phyloP scores from a whole-genome alignment of 768 basidiomycete species.

The Russula virescens region DNA sequence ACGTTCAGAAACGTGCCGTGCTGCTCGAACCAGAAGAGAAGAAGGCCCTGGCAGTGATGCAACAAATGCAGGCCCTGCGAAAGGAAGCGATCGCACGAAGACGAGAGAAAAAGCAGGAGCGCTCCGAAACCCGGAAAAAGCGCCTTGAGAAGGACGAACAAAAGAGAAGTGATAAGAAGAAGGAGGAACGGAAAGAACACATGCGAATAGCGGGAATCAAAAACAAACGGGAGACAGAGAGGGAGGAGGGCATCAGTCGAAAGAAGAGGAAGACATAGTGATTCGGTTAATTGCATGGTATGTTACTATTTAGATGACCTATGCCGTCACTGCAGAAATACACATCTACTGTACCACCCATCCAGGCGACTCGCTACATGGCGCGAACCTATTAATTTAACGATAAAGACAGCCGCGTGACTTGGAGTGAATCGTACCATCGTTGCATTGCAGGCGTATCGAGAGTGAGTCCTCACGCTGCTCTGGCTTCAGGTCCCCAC shows the following conservation, averaged over 20 bases:
- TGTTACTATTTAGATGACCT: not conserved
- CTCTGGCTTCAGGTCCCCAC: too few species aligned
- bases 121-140: slow-evolving; percentile 61
- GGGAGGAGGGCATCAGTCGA: slow-evolving; percentile 48
- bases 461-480: too few species aligned
- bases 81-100: slow-evolving; percentile 80
- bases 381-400: too few species aligned
- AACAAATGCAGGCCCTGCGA: slow-evolving; percentile 87
- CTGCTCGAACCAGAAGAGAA: slow-evolving; percentile 95
- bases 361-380: too few species aligned
- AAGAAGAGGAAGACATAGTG: slow-evolving; percentile 46
- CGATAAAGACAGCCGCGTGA: too few species aligned
- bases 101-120: slow-evolving; percentile 83
- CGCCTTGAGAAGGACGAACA: slow-evolving; percentile 67
- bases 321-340: too few species aligned
- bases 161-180: slow-evolving; percentile 59
- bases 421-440: too few species aligned
- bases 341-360: too few species aligned
- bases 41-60: slow-evolving; percentile 82
- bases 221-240: slow-evolving; percentile 57
- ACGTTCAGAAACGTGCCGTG: slow-evolving; percentile 91
- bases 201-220: slow-evolving; percentile 71
- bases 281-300: not conserved
- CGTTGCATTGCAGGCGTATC: too few species aligned
- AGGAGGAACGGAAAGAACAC: slow-evolving; percentile 67